phyloP scores from a whole-genome alignment of 352 stramenopile genomes.

The Phytophthora uliginosa region DNA sequence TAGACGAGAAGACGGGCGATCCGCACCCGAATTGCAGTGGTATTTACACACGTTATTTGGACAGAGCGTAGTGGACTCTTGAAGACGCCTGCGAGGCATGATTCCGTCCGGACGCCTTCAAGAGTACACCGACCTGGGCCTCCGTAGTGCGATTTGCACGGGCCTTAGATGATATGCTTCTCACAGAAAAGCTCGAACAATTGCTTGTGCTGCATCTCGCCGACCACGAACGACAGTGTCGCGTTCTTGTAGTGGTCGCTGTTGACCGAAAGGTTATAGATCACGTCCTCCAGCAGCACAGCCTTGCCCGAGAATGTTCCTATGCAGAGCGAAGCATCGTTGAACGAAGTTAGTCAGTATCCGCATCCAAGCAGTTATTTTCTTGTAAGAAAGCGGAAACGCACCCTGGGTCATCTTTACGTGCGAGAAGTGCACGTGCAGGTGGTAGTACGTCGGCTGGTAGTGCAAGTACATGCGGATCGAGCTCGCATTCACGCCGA shows the following conservation, averaged over 20 bases:
- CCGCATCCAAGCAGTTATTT: not conserved
- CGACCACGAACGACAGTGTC: constrained; percentile 79
- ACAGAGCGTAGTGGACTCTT: constrained; percentile 7
- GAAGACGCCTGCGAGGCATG: not conserved
- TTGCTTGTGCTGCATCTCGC: constrained; percentile 85
- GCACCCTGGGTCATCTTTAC: constrained; percentile 84
- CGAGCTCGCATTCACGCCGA: constrained; percentile 59
- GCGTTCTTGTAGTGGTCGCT: constrained; percentile 78
- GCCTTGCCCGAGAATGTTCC: constrained; percentile 84
- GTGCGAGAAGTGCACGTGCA: constrained; percentile 91
- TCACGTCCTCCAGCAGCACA: constrained; percentile 86
- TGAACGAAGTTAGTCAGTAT: constrained; percentile 5
- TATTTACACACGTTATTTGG: not conserved
- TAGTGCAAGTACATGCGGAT: constrained; percentile 91
- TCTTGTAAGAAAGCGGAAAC: not conserved
- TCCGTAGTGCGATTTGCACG: not conserved
- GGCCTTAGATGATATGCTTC: constrained; percentile 54
- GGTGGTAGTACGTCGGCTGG: constrained; percentile 91
- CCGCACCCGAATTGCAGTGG: constrained; percentile 12
- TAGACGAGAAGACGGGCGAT: not conserved
- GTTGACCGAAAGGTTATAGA: constrained; percentile 80
- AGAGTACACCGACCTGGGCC: constrained; percentile 15
- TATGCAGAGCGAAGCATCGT: constrained; percentile 16
- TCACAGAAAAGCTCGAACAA: constrained; percentile 73
- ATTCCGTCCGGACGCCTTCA: constrained; percentile 8